Percentiles rank a stretch among this genome's conserved stretches.
phyloP scores from a whole-genome alignment of 2,329 filamentous ascomycete species.

The Ilyonectria sp. region DNA sequence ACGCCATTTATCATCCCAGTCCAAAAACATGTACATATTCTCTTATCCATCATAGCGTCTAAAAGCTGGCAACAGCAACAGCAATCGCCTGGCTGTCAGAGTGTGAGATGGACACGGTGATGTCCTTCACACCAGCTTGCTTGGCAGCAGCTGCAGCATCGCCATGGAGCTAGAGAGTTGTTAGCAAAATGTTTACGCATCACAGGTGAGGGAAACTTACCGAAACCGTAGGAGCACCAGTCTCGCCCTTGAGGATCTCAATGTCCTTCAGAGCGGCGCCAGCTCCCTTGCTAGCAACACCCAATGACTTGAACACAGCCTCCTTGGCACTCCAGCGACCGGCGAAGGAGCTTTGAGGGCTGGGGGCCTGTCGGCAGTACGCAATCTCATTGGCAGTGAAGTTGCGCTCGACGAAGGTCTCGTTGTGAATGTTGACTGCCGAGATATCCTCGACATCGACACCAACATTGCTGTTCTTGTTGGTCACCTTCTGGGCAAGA shows the following conservation, averaged over 20 bases:
- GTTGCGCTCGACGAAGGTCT: slow-evolving; percentile 94
- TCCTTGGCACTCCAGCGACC: slow-evolving; percentile 98
- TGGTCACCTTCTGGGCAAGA: slow-evolving; percentile 74
- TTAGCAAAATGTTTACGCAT: slow-evolving; percentile 54
- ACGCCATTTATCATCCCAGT: slow-evolving; percentile 43
- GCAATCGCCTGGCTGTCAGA: slow-evolving; percentile 95
- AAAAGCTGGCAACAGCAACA: slow-evolving; percentile 89
- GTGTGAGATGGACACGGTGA: slow-evolving; percentile 96
- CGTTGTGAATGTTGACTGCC: slow-evolving; percentile 92
- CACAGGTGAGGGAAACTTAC: slow-evolving; percentile 70
- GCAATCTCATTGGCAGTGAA: slow-evolving; percentile 88
- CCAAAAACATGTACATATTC: slow-evolving; percentile 40
- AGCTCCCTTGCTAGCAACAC: slow-evolving; percentile 87
- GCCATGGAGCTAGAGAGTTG: slow-evolving; percentile 80
- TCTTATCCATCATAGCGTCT: slow-evolving; percentile 47
- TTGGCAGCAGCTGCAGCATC: slow-evolving; percentile 87
- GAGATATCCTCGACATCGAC: slow-evolving; percentile 94
- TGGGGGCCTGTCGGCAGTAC: slow-evolving; percentile 87
- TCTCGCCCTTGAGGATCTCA: slow-evolving; percentile 87
- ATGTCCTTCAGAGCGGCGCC: slow-evolving; percentile 95
- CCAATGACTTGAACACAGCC: slow-evolving; percentile 97
- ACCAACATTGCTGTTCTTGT: slow-evolving; percentile 82
- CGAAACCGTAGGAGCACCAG: slow-evolving; percentile 85
- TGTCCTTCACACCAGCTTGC: slow-evolving; percentile 87
- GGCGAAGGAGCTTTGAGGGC: slow-evolving; percentile 91